Percentiles rank a stretch among this genome's conserved stretches.
Evolutionary conservation across 2,329 filamentous ascomycete species (phyloP).

Genomic region (Penicillium freii): DNA sequence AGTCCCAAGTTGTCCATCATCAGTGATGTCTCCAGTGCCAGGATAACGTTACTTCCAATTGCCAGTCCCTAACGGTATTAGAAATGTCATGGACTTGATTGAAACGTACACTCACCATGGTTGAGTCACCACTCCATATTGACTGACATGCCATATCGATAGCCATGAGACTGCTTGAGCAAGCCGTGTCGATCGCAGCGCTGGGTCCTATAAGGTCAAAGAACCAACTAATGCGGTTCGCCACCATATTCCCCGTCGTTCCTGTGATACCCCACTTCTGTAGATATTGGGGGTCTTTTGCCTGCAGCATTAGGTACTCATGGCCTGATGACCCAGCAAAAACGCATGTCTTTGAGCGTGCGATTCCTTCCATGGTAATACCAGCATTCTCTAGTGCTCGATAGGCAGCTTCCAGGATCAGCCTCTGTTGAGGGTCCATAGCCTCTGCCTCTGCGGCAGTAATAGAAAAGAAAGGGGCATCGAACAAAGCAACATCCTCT

Average conservation of each 20-base stretch:
- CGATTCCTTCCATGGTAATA: constrained; percentile 25
- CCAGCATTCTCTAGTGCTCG: constrained; percentile 32
- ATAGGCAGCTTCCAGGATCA: constrained; percentile 31
- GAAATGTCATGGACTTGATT: not conserved
- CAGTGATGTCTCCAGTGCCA: not conserved
- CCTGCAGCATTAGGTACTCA: constrained; percentile 31
- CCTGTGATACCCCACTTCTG: constrained; percentile 29
- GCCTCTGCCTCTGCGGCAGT: constrained; percentile 23
- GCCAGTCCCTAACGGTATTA: not conserved
- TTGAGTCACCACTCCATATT: constrained; percentile 6
- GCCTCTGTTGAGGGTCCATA: constrained; percentile 36
- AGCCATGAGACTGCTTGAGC: constrained; percentile 28
- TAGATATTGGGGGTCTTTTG: constrained; percentile 19
- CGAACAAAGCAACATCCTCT: constrained; percentile 30
- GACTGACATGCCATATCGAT: constrained; percentile 22
- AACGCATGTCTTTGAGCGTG: constrained; percentile 34
- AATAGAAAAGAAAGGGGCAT: constrained; percentile 35
- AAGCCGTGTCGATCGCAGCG: constrained; percentile 29
- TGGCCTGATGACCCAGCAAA: constrained; percentile 31
- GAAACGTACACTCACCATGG: not conserved
- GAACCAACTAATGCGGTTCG: constrained; percentile 31
- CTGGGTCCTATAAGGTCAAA: constrained; percentile 33
- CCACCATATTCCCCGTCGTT: constrained; percentile 27
- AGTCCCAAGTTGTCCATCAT: constrained; percentile 10
- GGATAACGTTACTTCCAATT: not conserved